phyloP scores from a whole-genome alignment of 164 flowering plant species.

The Magnolia changhungtana region DNA sequence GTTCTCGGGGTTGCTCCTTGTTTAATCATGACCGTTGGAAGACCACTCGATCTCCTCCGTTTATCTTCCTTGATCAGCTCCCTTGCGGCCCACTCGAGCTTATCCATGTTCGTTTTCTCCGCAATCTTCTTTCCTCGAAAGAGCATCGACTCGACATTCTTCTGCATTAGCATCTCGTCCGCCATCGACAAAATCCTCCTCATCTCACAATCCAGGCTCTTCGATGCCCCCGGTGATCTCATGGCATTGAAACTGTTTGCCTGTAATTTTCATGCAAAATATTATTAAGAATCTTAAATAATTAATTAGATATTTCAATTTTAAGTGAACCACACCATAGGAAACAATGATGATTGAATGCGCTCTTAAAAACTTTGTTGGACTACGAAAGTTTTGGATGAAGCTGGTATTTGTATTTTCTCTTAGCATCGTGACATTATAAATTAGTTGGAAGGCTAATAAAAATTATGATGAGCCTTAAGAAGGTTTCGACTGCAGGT shows the following conservation, averaged over 20 bases:
- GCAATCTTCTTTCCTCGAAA: conserved; percentile 53
- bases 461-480: no score
- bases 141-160: conserved; percentile 50
- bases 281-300: not conserved
- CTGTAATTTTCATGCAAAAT: conserved; percentile 12
- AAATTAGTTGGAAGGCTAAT: no score
- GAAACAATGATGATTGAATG: no score
- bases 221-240: not conserved
- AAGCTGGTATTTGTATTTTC: no score
- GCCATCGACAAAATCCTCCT: conserved; percentile 12
- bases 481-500: no score
- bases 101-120: conserved; percentile 44
- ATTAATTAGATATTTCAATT: not conserved
- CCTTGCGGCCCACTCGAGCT: conserved; percentile 35
- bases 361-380: no score
- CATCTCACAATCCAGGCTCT: not conserved
- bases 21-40: conserved; percentile 53
- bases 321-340: not conserved
- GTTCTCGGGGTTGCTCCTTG: conserved; percentile 49
- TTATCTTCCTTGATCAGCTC: conserved; percentile 58
- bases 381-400: no score
- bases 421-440: no score
- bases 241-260: conserved; percentile 17
- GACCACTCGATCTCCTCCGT: conserved; percentile 43
- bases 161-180: conserved; percentile 49